phyloP scores from a whole-genome alignment of 2,329 filamentous ascomycete species.

The Harringtonia aguacate region DNA sequence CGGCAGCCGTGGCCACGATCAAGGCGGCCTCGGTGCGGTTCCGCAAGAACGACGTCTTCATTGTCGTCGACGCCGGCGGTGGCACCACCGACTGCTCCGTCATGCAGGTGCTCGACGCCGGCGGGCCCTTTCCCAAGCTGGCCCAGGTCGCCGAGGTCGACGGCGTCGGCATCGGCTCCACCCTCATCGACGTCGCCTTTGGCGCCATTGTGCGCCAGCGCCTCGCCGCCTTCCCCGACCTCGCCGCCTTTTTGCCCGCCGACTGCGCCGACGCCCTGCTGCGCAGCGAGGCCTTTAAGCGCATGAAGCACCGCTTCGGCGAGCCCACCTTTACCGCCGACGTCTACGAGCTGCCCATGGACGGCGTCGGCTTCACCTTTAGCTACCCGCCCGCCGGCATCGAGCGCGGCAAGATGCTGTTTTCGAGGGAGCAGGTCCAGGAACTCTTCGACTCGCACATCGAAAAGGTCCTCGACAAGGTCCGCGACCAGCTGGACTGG shows the following conservation, averaged over 20 bases:
- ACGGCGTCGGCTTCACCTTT: constrained; percentile 29
- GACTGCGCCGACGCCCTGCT: constrained; percentile 24
- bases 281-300: constrained; percentile 11
- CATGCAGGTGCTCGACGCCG: constrained; percentile 25
- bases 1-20: constrained; percentile 34
- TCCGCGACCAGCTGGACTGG: constrained; percentile 29
- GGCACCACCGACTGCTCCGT: constrained; percentile 35
- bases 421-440: constrained; percentile 30
- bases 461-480: constrained; percentile 25
- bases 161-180: constrained; percentile 33
- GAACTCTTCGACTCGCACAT: constrained; percentile 31
- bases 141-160: constrained; percentile 25
- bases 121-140: constrained; percentile 15
- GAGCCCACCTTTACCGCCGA: constrained; percentile 29
- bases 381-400: constrained; percentile 25
- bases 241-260: constrained; percentile 21
- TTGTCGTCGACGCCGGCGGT: constrained; percentile 33
- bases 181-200: constrained; percentile 34
- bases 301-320: constrained; percentile 29
- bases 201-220: constrained; percentile 25
- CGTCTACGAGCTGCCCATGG: constrained; percentile 30
- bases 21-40: constrained; percentile 29
- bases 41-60: constrained; percentile 25
- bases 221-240: constrained; percentile 23
- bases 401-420: constrained; percentile 27